Base-by-base conservation (phyloP, 768 basidiomycete species). In the Gloeostereum incarnatum region DNA sequence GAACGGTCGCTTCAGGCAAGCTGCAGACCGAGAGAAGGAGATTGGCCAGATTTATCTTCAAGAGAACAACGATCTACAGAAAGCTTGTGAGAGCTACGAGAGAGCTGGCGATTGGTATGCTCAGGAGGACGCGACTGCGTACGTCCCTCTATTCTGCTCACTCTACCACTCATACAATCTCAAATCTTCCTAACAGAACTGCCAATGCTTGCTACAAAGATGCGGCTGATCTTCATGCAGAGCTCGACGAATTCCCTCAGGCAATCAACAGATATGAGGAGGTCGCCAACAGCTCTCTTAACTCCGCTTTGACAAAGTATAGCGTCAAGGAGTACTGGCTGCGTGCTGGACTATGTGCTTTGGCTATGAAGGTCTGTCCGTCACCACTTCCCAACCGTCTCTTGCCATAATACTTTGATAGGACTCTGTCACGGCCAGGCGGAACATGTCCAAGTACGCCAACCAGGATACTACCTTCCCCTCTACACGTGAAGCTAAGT, bases 301-400 rank as follows among this genome's bases (percentile, higher is more conserved):
- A 61, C 0, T 89, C 86, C 14, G 66, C 81, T 6, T 62, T 98
- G 49, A 98, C 96, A n/a, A 92, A 91, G 59, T 99, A 97, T 64
- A 91, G 86, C 45, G 96, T 97, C 49, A 97, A 98, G 63, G 96
- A 98, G 49, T 94, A 94, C 53, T 98, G 92, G 90, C 68, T 98
- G 24, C 72, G 80, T 49, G 73, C 91, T 3, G 77, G 77, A 23
- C 65, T 99, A 16, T 98, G 96, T 56, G 85, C 85, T 11, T 66
- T 97, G 39, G 94, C 92, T 5, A 80, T 83, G 71, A 71, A 69
- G 43, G 94, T 94, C 60, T 49, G 84, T 36, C 23, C 22, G 16
- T 36, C 18, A n/a, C n/a, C 1, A 14, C 21, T 19, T 39, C 23
- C 17, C 9, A 4, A 21, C 24, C 23, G 7, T 14, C 33, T 36